Evolutionary conservation across 2,329 filamentous ascomycete genomes (phyloP).

Genomic region (Cladosporium halotolerans): DNA sequence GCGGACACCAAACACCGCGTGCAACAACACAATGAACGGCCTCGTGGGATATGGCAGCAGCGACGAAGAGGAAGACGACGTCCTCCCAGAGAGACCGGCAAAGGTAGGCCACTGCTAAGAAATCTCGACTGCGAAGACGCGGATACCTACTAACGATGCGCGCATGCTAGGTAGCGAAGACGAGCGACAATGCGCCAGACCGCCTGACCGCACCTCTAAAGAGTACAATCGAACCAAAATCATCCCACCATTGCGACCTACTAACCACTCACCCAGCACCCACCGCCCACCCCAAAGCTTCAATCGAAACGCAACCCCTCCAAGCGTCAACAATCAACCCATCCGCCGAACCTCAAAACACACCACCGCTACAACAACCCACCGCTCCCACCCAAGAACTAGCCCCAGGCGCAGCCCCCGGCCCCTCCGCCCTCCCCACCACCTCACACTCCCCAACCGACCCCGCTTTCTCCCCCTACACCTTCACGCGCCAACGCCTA

Average conservation of each 20-base stretch:
- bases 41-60: constrained; percentile 44
- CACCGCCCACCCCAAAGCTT: constrained; percentile 8
- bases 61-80: constrained; percentile 39
- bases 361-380: too few relatives aligned
- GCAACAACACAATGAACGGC: constrained; percentile 20
- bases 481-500: constrained; percentile 56
- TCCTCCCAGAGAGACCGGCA: constrained; percentile 23
- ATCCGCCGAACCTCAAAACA: not conserved
- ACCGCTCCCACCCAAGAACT: not conserved
- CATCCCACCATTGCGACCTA: not conserved
- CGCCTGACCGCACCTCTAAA: constrained; percentile 7
- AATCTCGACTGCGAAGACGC: constrained; percentile 22
- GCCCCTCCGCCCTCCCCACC: constrained; percentile 16
- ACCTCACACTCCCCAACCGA: constrained; percentile 11
- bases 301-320: constrained; percentile 6
- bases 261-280: not conserved
- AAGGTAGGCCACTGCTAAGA: constrained; percentile 35
- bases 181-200: constrained; percentile 13
- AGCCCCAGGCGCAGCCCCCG: constrained; percentile 14
- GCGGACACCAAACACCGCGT: not conserved
- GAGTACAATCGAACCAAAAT: not conserved
- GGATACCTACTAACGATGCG: constrained; percentile 43
- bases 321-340: not conserved
- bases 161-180: constrained; percentile 25
- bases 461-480: constrained; percentile 56